Conservation (phyloP, 306 rosid species). For the Quercus wislizeni region DNA sequence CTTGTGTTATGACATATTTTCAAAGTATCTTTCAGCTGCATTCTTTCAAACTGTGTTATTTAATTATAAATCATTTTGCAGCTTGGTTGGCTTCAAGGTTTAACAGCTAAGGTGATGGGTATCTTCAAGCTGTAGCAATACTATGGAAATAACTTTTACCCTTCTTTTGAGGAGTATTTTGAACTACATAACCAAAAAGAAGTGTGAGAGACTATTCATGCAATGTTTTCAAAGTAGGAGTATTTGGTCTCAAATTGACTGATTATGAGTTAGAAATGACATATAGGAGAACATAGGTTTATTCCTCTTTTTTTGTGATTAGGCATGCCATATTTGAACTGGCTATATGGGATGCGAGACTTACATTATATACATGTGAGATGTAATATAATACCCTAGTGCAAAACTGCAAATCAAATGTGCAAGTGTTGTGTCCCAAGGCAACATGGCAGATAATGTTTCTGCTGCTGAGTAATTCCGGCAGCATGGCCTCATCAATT, state of each 20-base stretch:
- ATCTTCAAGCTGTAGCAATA: neutral
- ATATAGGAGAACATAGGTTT: neutral
- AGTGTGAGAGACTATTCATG: neutral
- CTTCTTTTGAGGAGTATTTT: neutral
- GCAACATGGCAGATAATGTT: no score
- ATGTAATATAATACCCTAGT: neutral
- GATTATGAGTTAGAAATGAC: neutral
- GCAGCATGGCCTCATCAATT: no score
- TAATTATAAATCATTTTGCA: constrained; percentile 4
- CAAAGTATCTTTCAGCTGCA: neutral
- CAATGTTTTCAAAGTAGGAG: neutral
- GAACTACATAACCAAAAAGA: neutral
- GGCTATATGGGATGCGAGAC: neutral
- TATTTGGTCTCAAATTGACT: neutral
- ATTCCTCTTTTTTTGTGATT: neutral
- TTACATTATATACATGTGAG: neutral
- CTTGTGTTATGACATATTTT: neutral
- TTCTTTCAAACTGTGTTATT: constrained; percentile 4
- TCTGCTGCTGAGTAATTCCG: no score
- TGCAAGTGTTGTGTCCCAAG: neutral
- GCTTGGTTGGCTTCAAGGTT: neutral
- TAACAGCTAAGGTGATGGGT: neutral
- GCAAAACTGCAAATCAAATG: neutral
- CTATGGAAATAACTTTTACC: neutral
- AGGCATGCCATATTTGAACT: neutral